Percentiles rank a stretch among this genome's conserved stretches.
Evolutionary conservation across 352 stramenopile species (phyloP).

Genomic region (Phytopythium sindhum): DNA sequence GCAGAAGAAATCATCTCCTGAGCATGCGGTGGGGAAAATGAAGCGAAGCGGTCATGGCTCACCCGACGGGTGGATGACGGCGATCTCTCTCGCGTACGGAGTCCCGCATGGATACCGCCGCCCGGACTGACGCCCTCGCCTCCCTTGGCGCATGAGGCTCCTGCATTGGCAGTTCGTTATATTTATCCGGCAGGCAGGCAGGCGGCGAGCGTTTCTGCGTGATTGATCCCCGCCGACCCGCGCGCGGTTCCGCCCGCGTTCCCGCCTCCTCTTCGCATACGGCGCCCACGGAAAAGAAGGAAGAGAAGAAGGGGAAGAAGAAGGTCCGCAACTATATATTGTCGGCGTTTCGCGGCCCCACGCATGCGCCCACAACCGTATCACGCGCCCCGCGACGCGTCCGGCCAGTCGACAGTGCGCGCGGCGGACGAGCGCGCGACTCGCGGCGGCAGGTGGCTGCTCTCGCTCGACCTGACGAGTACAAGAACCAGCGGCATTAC

Average conservation of each 20-base stretch:
- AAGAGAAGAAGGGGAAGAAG: not conserved
- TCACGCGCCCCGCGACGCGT: not conserved
- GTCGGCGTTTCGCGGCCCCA: fast-evolving
- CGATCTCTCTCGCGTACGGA: too few species aligned
- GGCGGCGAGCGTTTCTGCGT: not conserved
- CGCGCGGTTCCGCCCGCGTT: conserved; percentile 1
- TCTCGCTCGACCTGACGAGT: too few species aligned
- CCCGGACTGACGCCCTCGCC: too few species aligned
- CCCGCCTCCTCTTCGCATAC: conserved; percentile 2
- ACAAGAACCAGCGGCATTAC: not conserved
- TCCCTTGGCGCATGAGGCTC: too few species aligned
- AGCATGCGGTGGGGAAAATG: not conserved
- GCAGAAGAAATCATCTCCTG: not conserved
- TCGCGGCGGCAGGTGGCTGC: too few species aligned
- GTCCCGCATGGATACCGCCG: too few species aligned
- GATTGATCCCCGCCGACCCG: not conserved
- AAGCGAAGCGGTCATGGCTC: too few species aligned
- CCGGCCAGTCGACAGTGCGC: too few species aligned
- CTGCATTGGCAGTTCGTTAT: not conserved
- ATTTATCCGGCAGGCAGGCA: too few species aligned
- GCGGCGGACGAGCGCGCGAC: too few species aligned
- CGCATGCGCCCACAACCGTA: not conserved
- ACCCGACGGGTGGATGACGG: not conserved
- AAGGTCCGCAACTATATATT: too few species aligned
- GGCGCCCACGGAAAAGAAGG: not conserved